phyloP scores from a whole-genome alignment of 352 stramenopile species.

The Phytophthora podocarpi region DNA sequence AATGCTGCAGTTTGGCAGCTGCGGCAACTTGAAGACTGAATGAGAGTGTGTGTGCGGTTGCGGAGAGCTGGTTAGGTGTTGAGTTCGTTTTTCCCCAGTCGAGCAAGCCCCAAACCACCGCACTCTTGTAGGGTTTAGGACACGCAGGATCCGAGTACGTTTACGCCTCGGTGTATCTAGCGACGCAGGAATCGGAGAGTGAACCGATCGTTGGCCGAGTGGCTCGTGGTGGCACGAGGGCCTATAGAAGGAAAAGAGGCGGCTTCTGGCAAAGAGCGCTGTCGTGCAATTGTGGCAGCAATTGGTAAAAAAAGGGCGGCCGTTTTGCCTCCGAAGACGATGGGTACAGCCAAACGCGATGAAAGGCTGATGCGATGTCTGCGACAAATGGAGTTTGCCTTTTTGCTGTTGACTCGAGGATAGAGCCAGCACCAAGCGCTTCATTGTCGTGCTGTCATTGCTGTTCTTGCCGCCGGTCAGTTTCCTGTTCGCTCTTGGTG shows the following conservation, averaged over 20 bases:
- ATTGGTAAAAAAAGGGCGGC: constrained; percentile 28
- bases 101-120: too few relatives aligned
- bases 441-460: neutral
- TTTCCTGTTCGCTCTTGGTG: constrained; percentile 5
- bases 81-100: constrained; percentile 16
- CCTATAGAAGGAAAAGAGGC: constrained; percentile 9
- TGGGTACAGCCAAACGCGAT: constrained; percentile 2
- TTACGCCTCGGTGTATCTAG: constrained; percentile 19
- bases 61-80: constrained; percentile 12
- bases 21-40: constrained; percentile 13
- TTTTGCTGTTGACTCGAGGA: neutral
- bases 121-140: too few relatives aligned
- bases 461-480: neutral
- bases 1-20: too few relatives aligned
- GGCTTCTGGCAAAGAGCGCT: constrained; percentile 24
- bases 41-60: constrained; percentile 1
- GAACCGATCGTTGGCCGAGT: neutral
- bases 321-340: neutral
- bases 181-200: constrained; percentile 26
- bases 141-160: too few relatives aligned
- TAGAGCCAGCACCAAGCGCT: neutral
- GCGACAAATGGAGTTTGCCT: constrained; percentile 20
- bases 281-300: constrained; percentile 31
- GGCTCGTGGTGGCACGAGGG: constrained; percentile 3
- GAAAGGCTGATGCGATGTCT: constrained; percentile 20